Base-by-base conservation (phyloP, 495 filamentous ascomycete species). In the Penicillium robsamsonii region DNA sequence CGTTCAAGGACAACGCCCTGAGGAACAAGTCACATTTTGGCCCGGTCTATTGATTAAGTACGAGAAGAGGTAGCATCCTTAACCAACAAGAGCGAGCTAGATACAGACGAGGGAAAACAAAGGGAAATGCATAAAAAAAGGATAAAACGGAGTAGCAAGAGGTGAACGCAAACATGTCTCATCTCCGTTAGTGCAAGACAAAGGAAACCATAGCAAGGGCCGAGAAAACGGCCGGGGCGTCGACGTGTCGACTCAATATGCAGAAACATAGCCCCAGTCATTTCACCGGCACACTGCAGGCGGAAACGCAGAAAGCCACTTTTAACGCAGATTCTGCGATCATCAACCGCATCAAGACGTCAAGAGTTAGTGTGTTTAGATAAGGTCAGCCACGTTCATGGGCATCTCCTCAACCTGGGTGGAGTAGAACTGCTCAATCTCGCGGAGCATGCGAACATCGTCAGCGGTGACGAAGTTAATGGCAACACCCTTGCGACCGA, bases 381-480 rank as follows among this genome's bases (percentile, higher is more conserved):
- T 81, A 63, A 81, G 78, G 67, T 81, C 78, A 57, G 79, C 79
- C 75, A 79, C 77, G 73, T 81, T 83, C 80, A 83, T 83, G 63
- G 80, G 80, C 80, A 83, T 83, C 73, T 83, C 80, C 69, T 83
- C 80, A 56, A 83, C 79, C 70, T 83, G 80, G 68, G 77, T 84
- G 76, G 78, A 82, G 76, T 85, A 85, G 71, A 83, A 85, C 70
- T 83, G 80, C 67, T 79, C 94, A 60, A 98, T 98, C 75, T 98
- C 95, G 65, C 94, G 87, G 84, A 98, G 90, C 86, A 98, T 98
- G 72, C 95, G 92, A 63, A 98, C 94, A 80, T 98, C 94, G 58
- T 98, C 94, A 66, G 90, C 91, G 54, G 95, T 98, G 72, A 98
- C 94, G 76, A 98, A 98, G 87, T 98, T 98, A 83, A 98, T 98